These are phyloP conservation scores for Scenedesmus sp. DNA, from an alignment of 163 green algal genomes.

Conservation along the genomic window DNA sequence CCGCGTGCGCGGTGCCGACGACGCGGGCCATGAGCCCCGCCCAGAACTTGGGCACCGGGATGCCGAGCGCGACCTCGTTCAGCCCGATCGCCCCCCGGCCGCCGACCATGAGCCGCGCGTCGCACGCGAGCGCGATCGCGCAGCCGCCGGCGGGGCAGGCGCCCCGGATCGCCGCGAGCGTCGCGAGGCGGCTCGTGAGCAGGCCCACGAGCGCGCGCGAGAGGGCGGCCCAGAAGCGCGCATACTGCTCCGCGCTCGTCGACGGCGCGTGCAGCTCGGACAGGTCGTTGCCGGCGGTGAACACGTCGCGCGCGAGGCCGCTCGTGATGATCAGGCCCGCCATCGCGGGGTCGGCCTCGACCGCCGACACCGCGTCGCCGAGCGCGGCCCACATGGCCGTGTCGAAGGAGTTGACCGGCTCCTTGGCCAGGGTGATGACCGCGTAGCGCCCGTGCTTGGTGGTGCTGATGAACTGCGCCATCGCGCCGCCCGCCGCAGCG, in stretches of 20 bases:
- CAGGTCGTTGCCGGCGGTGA: constrained; percentile 82
- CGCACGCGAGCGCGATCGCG: constrained; percentile 77
- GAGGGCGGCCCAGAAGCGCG: constrained; percentile 57
- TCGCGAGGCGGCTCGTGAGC: constrained; percentile 62
- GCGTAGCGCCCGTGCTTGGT: constrained; percentile 46
- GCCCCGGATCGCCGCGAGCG: constrained; percentile 75
- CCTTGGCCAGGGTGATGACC: constrained; percentile 60
- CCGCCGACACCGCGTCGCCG: constrained; percentile 45
- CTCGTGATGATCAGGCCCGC: constrained; percentile 61
- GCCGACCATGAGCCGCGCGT: constrained; percentile 73
- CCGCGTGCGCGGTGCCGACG: constrained; percentile 56
- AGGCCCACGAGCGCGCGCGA: constrained; percentile 65
- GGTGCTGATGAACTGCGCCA: constrained; percentile 7
- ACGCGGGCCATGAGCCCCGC: constrained; percentile 62
- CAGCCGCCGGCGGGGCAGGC: constrained; percentile 80
- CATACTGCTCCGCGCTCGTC: constrained; percentile 60
- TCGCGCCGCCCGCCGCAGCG: background rate
- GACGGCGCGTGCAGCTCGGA: constrained; percentile 77
- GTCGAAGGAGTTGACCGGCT: constrained; percentile 78
- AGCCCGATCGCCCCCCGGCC: constrained; percentile 63
- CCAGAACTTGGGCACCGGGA: constrained; percentile 82
- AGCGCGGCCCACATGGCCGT: constrained; percentile 59
- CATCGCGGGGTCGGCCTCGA: constrained; percentile 54
- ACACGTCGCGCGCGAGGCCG: constrained; percentile 68
- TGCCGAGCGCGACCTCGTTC: constrained; percentile 74